Evolutionary conservation across 495 filamentous ascomycete genomes (phyloP).

Genomic region (Chlorociboria aeruginascens): DNA sequence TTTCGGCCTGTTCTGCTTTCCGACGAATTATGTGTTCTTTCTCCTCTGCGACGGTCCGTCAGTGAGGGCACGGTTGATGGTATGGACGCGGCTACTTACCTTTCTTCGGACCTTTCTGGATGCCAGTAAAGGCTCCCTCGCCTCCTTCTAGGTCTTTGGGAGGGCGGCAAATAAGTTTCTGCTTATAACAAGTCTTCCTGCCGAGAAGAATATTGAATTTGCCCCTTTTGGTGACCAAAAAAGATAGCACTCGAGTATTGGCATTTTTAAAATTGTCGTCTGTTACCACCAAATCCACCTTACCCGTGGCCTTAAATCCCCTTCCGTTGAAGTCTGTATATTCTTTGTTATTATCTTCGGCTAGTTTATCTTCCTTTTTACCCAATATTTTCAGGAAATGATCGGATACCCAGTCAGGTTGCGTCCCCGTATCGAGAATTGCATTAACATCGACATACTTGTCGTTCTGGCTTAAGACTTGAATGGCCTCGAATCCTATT

Average conservation of each 20-base stretch:
- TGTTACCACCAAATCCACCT: neutral
- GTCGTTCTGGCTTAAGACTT: neutral
- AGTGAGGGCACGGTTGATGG: neutral
- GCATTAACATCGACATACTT: neutral
- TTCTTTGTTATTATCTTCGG: neutral
- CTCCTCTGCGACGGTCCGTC: neutral
- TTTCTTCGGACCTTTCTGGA: constrained; percentile 2
- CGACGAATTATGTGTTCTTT: neutral
- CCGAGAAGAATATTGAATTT: neutral
- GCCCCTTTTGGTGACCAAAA: neutral
- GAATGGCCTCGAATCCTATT: neutral
- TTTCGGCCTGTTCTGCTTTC: neutral
- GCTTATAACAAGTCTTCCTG: constrained; percentile 1
- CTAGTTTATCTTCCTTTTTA: neutral
- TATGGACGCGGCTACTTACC: neutral
- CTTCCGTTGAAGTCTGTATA: constrained; percentile 3
- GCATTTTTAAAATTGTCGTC: neutral
- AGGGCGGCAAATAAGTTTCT: neutral
- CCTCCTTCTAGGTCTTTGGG: neutral
- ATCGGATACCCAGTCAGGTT: constrained; percentile 1
- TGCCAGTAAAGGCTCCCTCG: neutral
- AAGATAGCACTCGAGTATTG: neutral
- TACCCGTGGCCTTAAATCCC: neutral
- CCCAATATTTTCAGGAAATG: neutral
- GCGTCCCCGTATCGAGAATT: constrained; percentile 2